Evolutionary conservation across 1,284 basidiomycete species (phyloP).

Genomic region (Marasmius oreades): DNA sequence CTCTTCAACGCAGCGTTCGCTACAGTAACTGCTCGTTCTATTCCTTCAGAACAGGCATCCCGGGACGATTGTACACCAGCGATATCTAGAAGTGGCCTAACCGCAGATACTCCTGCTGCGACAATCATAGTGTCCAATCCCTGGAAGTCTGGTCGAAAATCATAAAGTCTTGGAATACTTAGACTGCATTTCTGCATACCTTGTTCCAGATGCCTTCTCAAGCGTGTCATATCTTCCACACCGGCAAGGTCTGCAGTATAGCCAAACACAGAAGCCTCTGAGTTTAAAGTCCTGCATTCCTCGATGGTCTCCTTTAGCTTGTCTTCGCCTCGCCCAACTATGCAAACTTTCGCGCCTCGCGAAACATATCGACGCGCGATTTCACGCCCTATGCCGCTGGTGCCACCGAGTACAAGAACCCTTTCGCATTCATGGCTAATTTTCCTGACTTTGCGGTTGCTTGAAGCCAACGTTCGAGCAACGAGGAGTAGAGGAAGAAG

Average conservation of each 20-base stretch:
- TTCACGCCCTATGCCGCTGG: conserved; percentile 77
- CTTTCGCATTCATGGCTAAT: neutral
- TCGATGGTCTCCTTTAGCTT: conserved; percentile 57
- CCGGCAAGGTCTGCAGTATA: conserved; percentile 64
- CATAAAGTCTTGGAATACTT: neutral
- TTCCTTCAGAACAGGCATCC: conserved; percentile 43
- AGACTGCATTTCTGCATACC: conserved; percentile 39
- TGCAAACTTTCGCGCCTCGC: conserved; percentile 72
- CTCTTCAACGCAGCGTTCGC: conserved; percentile 50
- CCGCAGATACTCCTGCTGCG: conserved; percentile 82
- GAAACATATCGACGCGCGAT: conserved; percentile 73
- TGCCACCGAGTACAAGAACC: conserved; percentile 65
- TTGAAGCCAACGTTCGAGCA: too few relatives aligned
- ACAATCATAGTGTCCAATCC: conserved; percentile 86
- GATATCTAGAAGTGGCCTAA: conserved; percentile 73
- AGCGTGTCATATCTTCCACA: conserved; percentile 63
- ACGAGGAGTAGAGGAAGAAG: too few relatives aligned
- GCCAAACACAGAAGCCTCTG: conserved; percentile 32
- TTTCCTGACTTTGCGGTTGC: too few relatives aligned
- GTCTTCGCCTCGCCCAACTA: conserved; percentile 68
- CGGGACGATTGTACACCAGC: conserved; percentile 45
- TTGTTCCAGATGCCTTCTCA: conserved; percentile 54
- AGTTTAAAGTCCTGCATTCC: conserved; percentile 48
- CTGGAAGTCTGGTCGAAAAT: conserved; percentile 55
- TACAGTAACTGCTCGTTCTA: conserved; percentile 50